A percentile compares a stretch with the other conserved stretches of the same genome.
These are phyloP conservation scores for Larix sibirica DNA, from an alignment of 83 land plant genomes.

Conservation along the genomic window DNA sequence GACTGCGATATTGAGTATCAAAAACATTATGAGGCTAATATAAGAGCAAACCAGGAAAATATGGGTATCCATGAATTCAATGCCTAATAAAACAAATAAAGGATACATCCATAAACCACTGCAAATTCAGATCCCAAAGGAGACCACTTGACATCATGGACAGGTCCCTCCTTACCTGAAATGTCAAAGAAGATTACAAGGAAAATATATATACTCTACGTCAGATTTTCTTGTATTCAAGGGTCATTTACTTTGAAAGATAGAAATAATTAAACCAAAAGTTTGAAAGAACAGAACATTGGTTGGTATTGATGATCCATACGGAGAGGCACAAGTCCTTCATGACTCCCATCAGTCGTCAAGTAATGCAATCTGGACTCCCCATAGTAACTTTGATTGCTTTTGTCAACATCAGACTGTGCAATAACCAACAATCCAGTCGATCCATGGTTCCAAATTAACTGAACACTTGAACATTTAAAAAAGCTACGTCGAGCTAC, in stretches of 20 bases:
- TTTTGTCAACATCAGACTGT: constrained; percentile 96
- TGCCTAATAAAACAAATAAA: constrained; percentile 7
- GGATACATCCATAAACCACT: constrained; percentile 99
- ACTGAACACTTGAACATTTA: constrained; percentile 73
- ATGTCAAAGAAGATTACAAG: constrained; percentile 5
- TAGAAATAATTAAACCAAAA: constrained; percentile 7
- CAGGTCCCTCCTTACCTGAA: constrained; percentile 98
- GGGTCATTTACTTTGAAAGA: neutral
- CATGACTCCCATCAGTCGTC: constrained; percentile 90
- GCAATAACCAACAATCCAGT: constrained; percentile 87
- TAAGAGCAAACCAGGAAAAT: neutral
- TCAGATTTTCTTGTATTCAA: neutral
- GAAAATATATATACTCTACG: neutral
- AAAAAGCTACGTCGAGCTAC: constrained; percentile 91
- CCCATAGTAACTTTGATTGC: constrained; percentile 99
- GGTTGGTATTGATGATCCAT: constrained; percentile 22
- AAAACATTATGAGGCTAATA: neutral
- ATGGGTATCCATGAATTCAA: neutral
- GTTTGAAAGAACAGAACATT: neutral
- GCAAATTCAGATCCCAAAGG: constrained; percentile 90
- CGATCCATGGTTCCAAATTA: constrained; percentile 87
- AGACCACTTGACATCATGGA: constrained; percentile 99
- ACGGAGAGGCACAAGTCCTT: constrained; percentile 95
- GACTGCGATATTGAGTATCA: constrained; percentile 10
- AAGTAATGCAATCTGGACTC: constrained; percentile 87